Evolutionary conservation across 352 stramenopile genomes (phyloP).

Genomic region (Phytopythium chamaehyphon): DNA sequence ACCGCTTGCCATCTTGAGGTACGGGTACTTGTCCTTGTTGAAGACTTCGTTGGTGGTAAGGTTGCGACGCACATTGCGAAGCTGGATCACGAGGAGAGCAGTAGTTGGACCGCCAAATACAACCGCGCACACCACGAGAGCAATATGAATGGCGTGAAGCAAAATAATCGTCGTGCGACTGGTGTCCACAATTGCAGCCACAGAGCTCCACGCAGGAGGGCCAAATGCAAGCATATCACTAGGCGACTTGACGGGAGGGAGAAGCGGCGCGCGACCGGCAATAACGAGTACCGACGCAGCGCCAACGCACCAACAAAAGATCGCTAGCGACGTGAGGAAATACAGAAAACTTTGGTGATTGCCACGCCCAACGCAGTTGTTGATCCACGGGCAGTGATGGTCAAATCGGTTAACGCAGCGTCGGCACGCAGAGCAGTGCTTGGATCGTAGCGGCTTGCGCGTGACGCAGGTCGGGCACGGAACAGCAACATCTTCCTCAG

Average conservation of each 20-base stretch:
- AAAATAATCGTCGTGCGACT: slow-evolving; percentile 32
- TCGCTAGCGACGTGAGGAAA: slow-evolving; percentile 47
- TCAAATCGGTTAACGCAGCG: slow-evolving; percentile 82
- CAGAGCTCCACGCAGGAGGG: slow-evolving; percentile 4
- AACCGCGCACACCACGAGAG: slow-evolving; percentile 47
- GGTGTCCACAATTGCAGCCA: neutral
- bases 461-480: slow-evolving; percentile 80
- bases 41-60: slow-evolving; percentile 87
- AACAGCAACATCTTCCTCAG: slow-evolving; percentile 51
- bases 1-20: slow-evolving; percentile 74
- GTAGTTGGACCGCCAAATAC: slow-evolving; percentile 69
- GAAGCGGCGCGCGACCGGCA: slow-evolving; percentile 32
- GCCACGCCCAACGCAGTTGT: slow-evolving; percentile 74
- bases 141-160: slow-evolving; percentile 48
- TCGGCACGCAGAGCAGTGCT: slow-evolving; percentile 76
- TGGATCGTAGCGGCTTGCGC: slow-evolving; percentile 68
- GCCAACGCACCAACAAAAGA: slow-evolving; percentile 48
- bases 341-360: slow-evolving; percentile 77
- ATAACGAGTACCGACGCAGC: slow-evolving; percentile 48
- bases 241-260: slow-evolving; percentile 9
- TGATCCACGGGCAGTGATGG: slow-evolving; percentile 85
- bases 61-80: slow-evolving; percentile 69
- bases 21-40: slow-evolving; percentile 87
- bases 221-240: slow-evolving; percentile 1
- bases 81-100: slow-evolving; percentile 55